Base-by-base conservation (phyloP, 768 basidiomycete species). In the Clitopilus passeckerianus region DNA sequence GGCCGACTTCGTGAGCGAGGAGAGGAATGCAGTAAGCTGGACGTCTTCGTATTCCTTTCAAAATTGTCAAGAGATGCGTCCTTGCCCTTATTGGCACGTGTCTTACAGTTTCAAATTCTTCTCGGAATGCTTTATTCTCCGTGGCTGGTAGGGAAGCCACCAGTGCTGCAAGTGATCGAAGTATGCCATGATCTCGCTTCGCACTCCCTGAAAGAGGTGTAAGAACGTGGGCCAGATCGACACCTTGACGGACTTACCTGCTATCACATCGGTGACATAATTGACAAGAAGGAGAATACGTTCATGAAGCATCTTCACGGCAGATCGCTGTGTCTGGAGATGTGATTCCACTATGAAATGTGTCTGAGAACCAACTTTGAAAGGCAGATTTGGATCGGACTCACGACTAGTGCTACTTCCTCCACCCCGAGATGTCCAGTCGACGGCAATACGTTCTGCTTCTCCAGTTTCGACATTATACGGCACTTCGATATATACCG, bases 381-480 rank as follows among this genome's bases (percentile, higher is more conserved):
- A 20, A 27, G 44, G 61, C 60, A 34, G 23, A 14, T 56, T 52
- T 18, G 56, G 22, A 34, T 54, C 5, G 34, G 53, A 79, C 90
- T 74, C 64, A 94, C 93, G 75, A 63, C 86, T 91, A 14, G 86
- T 91, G 44, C 87, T 89, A 62, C 86, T 90, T 27, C 85, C 90
- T 53, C 93, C 91, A 8, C 91, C 91, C 70, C 87, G 86, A 23
- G 92, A 90, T 2, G 92, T 92, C 83, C 93, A 96, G 70, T 98
- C 96, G 0, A 99, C 97, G 6, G 97, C 97, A 62, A 99, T 98
- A 37, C 97, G 87, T 71, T 99, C 97, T 15, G 97, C 97, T 74
- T 99, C 97, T 34, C 96, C 97, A 0, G 96, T 98, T 73, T 98
- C 96, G 16, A 99, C 89, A 54, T 84, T 88, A 74, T 88, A 98